Base-by-base conservation (phyloP, 2,329 filamentous ascomycete genomes). In the Colletotrichum falcatum region DNA sequence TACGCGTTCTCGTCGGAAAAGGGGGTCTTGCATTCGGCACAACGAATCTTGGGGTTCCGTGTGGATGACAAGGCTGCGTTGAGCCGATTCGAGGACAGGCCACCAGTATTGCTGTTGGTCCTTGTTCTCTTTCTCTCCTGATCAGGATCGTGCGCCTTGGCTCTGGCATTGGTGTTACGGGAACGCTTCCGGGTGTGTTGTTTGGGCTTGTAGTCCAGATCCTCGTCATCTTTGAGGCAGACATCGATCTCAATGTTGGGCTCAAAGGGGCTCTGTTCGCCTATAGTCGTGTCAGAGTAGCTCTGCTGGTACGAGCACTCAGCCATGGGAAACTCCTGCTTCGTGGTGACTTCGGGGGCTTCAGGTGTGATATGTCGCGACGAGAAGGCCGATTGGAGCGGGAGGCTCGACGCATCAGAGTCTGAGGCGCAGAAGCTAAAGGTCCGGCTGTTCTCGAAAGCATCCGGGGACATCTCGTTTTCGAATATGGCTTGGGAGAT, bases 1-100 rank as follows among this genome's bases (percentile, higher is more conserved):
- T 89, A 83, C 5, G 80, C 74, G 8, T 75, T 75, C 30, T 80
- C 76, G 70, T 87, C 85, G 37, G 83, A 81, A 78, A 88, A 89
- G n/a, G 75, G 72, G 1, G 76, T 76, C 7, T 75, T 64, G 73
- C 83, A 85, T 26, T 83, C 76, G 1, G 70, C 67, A 74, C 84
- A 86, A 35, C 73, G 44, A 53, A 77, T 77, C 16, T 60, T 65
- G 23, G 61, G 49, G 37, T 70, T 74, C 42, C 56, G 53, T 3
- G 63, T 39, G 20, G 65, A 60, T 8, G 60, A 12, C 23, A 65
- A 33, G 9, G 65, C 14, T 4, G 54, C 46, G 54, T 30, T 65
- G 14, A 61, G 37, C 6, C 30, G 60, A 23, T 42, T 14, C 12
- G 42, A 11, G 18, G 42, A 3, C 2, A 37, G 48, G 26, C 55